phyloP scores from a whole-genome alignment of 306 rosid genomes.

The Cicer pinnatifidum region DNA sequence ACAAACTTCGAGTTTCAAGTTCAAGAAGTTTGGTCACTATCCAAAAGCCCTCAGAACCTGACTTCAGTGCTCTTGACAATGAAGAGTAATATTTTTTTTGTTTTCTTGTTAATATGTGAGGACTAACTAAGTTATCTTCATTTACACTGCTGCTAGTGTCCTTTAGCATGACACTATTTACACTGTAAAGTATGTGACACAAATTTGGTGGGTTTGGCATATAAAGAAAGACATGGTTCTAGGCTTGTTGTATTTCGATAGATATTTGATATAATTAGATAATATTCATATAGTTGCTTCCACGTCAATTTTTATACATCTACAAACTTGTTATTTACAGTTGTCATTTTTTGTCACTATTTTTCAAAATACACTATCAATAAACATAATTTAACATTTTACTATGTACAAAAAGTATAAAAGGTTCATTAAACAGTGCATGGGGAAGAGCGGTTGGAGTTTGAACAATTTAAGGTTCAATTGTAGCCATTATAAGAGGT shows the following conservation, averaged over 20 bases:
- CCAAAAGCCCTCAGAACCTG: slow-evolving; percentile 84
- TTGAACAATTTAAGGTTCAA: not conserved
- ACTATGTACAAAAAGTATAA: not conserved
- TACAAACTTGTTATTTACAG: slow-evolving; percentile 7
- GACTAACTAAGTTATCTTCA: slow-evolving; percentile 18
- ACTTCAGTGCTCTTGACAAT: slow-evolving; percentile 54
- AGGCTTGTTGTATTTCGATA: slow-evolving; percentile 6
- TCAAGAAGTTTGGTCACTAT: slow-evolving; percentile 37
- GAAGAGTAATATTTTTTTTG: slow-evolving; percentile 12
- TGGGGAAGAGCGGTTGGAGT: not conserved
- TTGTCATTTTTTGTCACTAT: not conserved
- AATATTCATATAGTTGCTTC: not conserved
- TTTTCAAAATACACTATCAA: slow-evolving; percentile 3
- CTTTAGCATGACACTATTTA: not conserved
- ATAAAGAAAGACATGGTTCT: not conserved
- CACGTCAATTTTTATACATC: not conserved
- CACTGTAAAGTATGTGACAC: slow-evolving; percentile 10
- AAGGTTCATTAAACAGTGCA: not conserved
- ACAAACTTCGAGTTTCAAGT: slow-evolving; percentile 54
- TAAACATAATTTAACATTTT: not conserved
- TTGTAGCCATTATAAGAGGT: not conserved
- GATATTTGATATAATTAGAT: not conserved
- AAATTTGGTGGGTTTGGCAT: slow-evolving; percentile 1
- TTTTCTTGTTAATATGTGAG: not conserved
- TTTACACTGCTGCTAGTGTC: not conserved